phyloP scores from a whole-genome alignment of 1,284 basidiomycete species.

The Irpex lacteus region DNA sequence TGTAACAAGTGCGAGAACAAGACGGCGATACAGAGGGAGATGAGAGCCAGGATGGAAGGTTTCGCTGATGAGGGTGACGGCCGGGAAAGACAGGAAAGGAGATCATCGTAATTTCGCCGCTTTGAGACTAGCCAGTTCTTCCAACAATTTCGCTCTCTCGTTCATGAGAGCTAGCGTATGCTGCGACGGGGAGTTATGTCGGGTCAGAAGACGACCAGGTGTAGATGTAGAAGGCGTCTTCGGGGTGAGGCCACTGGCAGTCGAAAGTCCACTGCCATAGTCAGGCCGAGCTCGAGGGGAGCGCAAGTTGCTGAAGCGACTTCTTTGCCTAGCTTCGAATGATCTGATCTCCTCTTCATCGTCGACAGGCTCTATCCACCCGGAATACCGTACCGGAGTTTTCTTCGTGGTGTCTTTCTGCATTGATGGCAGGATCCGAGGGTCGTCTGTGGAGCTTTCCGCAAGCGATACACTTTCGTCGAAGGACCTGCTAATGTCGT shows the following conservation, averaged over 20 bases:
- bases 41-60: too few relatives aligned
- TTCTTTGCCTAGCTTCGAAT: conserved; percentile 35
- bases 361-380: conserved; percentile 53
- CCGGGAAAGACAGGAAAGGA: too few relatives aligned
- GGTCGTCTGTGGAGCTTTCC: conserved; percentile 13
- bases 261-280: background rate
- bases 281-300: background rate
- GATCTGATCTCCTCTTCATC: conserved; percentile 45
- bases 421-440: conserved; percentile 1
- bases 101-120: background rate
- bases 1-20: too few relatives aligned
- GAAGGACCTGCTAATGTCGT: conserved; percentile 20
- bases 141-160: conserved; percentile 46
- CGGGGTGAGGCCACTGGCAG: background rate
- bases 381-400: conserved; percentile 43
- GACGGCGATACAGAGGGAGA: too few relatives aligned
- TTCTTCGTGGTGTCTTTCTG: background rate
- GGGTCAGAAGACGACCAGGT: conserved; percentile 25
- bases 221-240: conserved; percentile 1
- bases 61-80: too few relatives aligned
- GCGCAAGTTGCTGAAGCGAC: conserved; percentile 6
- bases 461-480: background rate
- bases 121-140: conserved; percentile 40
- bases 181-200: conserved; percentile 37
- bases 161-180: conserved; percentile 47